Evolutionary conservation across 2,329 filamentous ascomycete species (phyloP), one percentile per base, ranked within the genome.

Genomic region (Fusarium veterinarium): DNA sequence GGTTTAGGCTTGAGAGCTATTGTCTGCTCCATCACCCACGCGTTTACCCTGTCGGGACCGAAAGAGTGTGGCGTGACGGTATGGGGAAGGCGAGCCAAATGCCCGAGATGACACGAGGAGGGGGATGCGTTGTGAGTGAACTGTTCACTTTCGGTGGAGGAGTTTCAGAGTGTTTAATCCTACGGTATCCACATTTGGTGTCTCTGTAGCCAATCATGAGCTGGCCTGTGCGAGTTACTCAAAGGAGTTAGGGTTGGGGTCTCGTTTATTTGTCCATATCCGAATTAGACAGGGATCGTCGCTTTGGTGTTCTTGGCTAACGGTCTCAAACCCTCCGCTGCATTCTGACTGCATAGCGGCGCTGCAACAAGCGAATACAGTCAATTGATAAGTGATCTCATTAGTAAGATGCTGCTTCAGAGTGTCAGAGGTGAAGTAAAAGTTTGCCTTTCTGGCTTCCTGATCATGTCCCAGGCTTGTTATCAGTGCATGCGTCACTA

Each of bases 171-270:
- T 20, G 20, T 10, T 25, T 53, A 25, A 25, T 53, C 35, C 45
- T 37, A 33, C 25, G 12, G 37, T 52, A 41, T 60, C 45, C 46
- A 53, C 45, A 49, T 35, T 14, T 4, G 5, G 1, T 11, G 38
- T 13, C 30, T 14, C 16, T 25, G 1, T 13, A 14, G 4, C 69
- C 69, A 72, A 72, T 72, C 46, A 70, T 13, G 19, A 20, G 10
- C 5, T 13, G 5, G 19, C 12, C 33, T 61, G 59, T 69, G 64
- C 69, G 69, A 72, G 57, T 69, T 72, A 48, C 69, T 62, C 19
- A 17, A 69, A 61, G 13, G 12, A 35, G 69, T 48, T 65, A 69
- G 53, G 42, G 14, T 14, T 28, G 19, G 28, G 35, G 33, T 16
- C 4, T 31, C 40, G 38, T 44, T 35, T 57, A 31, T 49, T 49